A percentile compares a stretch with the other conserved stretches of the same genome.
phyloP scores from a whole-genome alignment of 495 filamentous ascomycete species.

The Lindgomyces ingoldianus region DNA sequence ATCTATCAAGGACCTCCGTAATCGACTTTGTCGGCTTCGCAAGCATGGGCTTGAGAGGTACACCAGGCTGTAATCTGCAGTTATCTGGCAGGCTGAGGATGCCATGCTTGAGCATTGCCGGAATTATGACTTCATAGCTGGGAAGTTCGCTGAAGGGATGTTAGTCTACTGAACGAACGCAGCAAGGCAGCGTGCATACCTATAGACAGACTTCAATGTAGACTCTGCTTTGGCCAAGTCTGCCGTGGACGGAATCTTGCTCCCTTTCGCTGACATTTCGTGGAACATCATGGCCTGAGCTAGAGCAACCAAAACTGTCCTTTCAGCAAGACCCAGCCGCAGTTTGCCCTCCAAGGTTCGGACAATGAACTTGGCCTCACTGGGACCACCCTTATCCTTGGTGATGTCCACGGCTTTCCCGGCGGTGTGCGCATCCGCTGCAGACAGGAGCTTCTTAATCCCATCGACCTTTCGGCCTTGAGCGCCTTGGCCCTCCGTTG shows the following conservation, averaged over 20 bases:
- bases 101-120: constrained; percentile 80
- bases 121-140: constrained; percentile 93
- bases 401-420: constrained; percentile 82
- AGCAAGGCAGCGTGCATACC: constrained; percentile 50
- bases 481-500: constrained; percentile 78
- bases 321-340: constrained; percentile 87
- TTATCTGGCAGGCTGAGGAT: constrained; percentile 76
- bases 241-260: constrained; percentile 67
- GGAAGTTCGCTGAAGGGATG: constrained; percentile 70
- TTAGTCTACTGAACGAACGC: constrained; percentile 4
- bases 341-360: constrained; percentile 93
- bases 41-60: constrained; percentile 97
- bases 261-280: constrained; percentile 66
- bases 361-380: constrained; percentile 91
- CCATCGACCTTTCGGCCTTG: constrained; percentile 88
- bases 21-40: constrained; percentile 99
- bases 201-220: constrained; percentile 87
- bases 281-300: constrained; percentile 85
- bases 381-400: constrained; percentile 89
- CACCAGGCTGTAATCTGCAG: constrained; percentile 91
- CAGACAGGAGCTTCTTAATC: constrained; percentile 91
- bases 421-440: constrained; percentile 70
- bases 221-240: constrained; percentile 80
- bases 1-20: constrained; percentile 94
- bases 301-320: constrained; percentile 82